A percentile compares a stretch with the other conserved stretches of the same genome.
These are phyloP conservation scores for Pedinophyceae sp. DNA, from an alignment of 139 green algal species.

Conservation along the genomic window DNA sequence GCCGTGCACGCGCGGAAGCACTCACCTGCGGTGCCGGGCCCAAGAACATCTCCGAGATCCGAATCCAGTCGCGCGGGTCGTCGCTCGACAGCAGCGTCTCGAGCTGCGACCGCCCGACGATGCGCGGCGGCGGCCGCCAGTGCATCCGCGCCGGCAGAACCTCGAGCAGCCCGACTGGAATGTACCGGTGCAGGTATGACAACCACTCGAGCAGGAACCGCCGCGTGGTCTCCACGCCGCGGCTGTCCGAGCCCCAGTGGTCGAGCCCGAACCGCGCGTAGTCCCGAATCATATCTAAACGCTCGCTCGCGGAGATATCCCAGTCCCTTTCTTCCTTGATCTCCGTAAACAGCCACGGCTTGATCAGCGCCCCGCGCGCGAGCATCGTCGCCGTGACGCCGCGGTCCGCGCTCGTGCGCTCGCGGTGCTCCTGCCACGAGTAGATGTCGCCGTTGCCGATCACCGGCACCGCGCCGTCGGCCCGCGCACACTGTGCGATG, in stretches of 20 bases:
- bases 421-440: conserved; percentile 11
- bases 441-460: conserved; percentile 91
- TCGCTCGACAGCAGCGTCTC: conserved; percentile 43
- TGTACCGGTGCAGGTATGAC: conserved; percentile 80
- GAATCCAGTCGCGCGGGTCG: conserved; percentile 43
- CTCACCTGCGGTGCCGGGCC: conserved; percentile 33
- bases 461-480: conserved; percentile 22
- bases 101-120: conserved; percentile 23
- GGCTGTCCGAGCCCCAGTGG: conserved; percentile 84
- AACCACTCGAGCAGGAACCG: conserved; percentile 94
- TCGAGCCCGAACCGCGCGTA: conserved; percentile 63
- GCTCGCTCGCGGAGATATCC: conserved; percentile 83
- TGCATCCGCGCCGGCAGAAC: conserved; percentile 49
- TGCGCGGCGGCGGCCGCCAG: conserved; percentile 50
- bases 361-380: conserved; percentile 84
- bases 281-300: conserved; percentile 67
- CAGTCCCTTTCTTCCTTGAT: conserved; percentile 89
- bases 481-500: conserved; percentile 26
- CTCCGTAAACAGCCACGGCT: conserved; percentile 95
- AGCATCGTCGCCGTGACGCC: conserved; percentile 48
- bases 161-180: conserved; percentile 87
- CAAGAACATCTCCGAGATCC: conserved; percentile 82
- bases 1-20: conserved; percentile 14
- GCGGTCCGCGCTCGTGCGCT: neutral
- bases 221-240: conserved; percentile 82